Percentiles rank a stretch among this genome's conserved stretches.
Conservation (phyloP, 495 filamentous ascomycete species). For the Annulohypoxylon maeteangense region DNA sequence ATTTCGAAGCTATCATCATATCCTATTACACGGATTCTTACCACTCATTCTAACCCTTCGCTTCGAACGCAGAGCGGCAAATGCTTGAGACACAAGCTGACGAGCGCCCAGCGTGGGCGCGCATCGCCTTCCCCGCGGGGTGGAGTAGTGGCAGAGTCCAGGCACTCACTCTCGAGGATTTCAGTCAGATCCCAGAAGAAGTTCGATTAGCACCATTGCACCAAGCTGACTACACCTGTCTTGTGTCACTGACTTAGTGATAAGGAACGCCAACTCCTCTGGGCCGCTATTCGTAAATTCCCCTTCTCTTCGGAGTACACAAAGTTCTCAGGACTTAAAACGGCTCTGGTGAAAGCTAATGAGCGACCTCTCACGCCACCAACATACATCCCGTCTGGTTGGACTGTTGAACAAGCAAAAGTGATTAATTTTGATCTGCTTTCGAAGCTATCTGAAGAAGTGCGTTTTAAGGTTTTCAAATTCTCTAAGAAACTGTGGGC, state of each 20-base stretch:
- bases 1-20: too few relatives aligned
- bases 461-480: background rate
- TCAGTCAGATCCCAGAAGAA: conserved; percentile 5
- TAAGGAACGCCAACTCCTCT: background rate
- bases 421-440: background rate
- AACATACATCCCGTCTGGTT: background rate
- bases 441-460: background rate
- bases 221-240: too few relatives aligned
- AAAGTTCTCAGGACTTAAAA: background rate
- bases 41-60: too few relatives aligned
- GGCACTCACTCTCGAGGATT: background rate
- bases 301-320: background rate
- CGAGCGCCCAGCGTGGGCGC: background rate
- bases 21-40: too few relatives aligned
- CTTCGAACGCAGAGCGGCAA: too few relatives aligned
- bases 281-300: conserved; percentile 1
- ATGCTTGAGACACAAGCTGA: background rate
- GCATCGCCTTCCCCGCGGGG: background rate
- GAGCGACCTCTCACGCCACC: background rate
- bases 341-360: background rate
- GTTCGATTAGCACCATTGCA: background rate
- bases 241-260: background rate
- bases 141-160: conserved; percentile 1
- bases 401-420: background rate
- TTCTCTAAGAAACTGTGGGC: background rate